Percentiles rank a stretch among this genome's conserved stretches.
These are phyloP conservation scores for Flaveria bidentis DNA, from an alignment of 129 eudicot genomes.

Conservation along the genomic window DNA sequence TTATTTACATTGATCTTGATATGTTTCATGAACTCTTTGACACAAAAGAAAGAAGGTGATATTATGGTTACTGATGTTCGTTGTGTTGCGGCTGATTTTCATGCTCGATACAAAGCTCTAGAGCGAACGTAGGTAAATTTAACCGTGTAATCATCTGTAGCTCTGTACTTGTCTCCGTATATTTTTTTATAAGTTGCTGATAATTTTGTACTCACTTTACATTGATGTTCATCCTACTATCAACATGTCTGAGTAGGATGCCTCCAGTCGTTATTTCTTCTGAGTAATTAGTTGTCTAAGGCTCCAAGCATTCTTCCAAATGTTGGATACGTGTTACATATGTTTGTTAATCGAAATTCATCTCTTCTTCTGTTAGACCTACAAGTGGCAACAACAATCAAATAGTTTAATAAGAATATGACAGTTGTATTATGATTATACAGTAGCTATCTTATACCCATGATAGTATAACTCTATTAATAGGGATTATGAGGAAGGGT, in stretches of 20 bases:
- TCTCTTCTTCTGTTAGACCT: not conserved
- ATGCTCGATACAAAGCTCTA: slow-evolving; percentile 89
- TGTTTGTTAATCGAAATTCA: not conserved
- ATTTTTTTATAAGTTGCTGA: not conserved
- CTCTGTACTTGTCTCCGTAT: slow-evolving; percentile 20
- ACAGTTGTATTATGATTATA: not conserved
- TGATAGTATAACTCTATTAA: not conserved
- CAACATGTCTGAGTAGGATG: slow-evolving; percentile 2
- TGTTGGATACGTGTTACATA: not conserved
- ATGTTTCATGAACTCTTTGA: slow-evolving; percentile 16
- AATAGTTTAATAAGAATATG: slow-evolving; percentile 1
- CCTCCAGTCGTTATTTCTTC: slow-evolving; percentile 12
- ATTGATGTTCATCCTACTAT: not conserved
- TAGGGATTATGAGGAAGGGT: not conserved
- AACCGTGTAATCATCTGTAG: not conserved
- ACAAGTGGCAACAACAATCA: not conserved
- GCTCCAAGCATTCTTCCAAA: too few species aligned
- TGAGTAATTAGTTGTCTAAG: not conserved
- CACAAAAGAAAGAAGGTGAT: slow-evolving; percentile 86
- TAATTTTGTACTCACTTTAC: not conserved
- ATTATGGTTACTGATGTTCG: slow-evolving; percentile 74
- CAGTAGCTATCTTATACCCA: not conserved
- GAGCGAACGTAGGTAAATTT: slow-evolving; percentile 97
- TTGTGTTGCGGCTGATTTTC: slow-evolving; percentile 84
- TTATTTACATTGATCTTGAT: slow-evolving; percentile 25